Base-by-base conservation (phyloP, 371 early-diverging fungal genomes). In the Syncephalastrum monosporum region DNA sequence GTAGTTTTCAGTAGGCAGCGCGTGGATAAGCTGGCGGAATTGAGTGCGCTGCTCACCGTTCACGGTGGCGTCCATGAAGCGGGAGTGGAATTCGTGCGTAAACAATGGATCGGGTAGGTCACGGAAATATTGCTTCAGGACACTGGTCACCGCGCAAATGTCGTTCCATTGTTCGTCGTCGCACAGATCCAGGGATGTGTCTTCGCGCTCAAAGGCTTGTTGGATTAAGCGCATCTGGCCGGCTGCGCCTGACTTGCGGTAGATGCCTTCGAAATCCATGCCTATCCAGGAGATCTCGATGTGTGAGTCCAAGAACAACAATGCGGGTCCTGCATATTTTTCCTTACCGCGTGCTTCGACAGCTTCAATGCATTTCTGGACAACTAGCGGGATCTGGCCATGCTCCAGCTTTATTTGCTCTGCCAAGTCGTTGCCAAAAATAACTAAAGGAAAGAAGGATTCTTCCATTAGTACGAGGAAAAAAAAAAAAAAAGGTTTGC, bases 111-210 rank as follows among this genome's bases (percentile, higher is more conserved):
- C 89, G 0, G 96, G 96, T 59, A 96, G 58, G 17, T 92, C 94
- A 29, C 98, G 82, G 52, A 97, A 83, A 60, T 95, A 97, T 69
- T 94, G 94, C 68, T 96, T 96, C 52, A 97, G 71, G 23, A 97
- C 84, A 51, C 95, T 93, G 2, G 98, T 95, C 13, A 95, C 81
- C 8, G 85, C 82, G 57, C 84, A 80, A 42, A 87, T 84, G 70
- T 84, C 86, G 59, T 78, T 76, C 65, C 81, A 84, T 53, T 75
- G 63, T 5, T 65, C 59, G 12, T 73, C 68, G 50, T 85, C 82
- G 43, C 62, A 67, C 15, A 89, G 49, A 53, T 83, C 60, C n/a
- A 64, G 66, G 4, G 63, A 55, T 15, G 78, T 74, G 3, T 77
- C 79, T 16, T 71, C 57, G 12, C 38, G 47, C 47, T 85, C 81